Evolutionary conservation across 768 basidiomycete species (phyloP), one percentile per base, ranked within the genome.

Genomic region (Suillus tomentosus): DNA sequence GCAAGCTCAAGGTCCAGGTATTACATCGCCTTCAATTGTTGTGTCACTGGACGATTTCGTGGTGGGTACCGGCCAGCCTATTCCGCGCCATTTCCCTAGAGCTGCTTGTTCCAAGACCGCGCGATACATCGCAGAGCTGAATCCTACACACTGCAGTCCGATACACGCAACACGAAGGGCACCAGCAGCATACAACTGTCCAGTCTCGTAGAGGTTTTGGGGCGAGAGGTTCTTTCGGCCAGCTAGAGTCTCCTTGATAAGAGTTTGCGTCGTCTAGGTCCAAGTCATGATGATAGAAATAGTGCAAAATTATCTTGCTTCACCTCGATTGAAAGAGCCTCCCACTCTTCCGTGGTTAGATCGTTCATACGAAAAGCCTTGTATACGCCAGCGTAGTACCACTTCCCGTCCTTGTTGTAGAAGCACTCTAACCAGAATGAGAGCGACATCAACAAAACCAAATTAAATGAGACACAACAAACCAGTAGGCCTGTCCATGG

Each of bases 341-440:
- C 84, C 87, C 89, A 93, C 72, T 93, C 91, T 62, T 85, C 85
- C 9, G 80, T 75, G 0, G 85, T 85, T 15, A 93, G 77, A 63
- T 90, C 85, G 34, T 86, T 86, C 57, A 93, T 80, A 60, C 80
- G 77, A 71, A 93, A 86, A 1, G 83, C 84, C 61, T 82, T 85
- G 76, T 93, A 93, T 4, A 85, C 81, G n/a, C 91, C 91, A 14
- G 91, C 91, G 65, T 93, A 93, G 72, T 92, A 93, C 89, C 90
- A 93, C 64, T 85, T 84, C 9, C 88, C 89, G 62, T 91, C 89
- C 72, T 87, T 91, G 74, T 87, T 89, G 68, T 87, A 93, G 74
- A 93, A 93, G 66, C 90, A 93, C 71, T 93, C 91, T 91, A 63
- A 34, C 19, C 40, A 54, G 40, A 15, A 42, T 1, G 51, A 67